Base-by-base conservation (phyloP, 2,329 filamentous ascomycete species). In the Cercospora beticola region DNA sequence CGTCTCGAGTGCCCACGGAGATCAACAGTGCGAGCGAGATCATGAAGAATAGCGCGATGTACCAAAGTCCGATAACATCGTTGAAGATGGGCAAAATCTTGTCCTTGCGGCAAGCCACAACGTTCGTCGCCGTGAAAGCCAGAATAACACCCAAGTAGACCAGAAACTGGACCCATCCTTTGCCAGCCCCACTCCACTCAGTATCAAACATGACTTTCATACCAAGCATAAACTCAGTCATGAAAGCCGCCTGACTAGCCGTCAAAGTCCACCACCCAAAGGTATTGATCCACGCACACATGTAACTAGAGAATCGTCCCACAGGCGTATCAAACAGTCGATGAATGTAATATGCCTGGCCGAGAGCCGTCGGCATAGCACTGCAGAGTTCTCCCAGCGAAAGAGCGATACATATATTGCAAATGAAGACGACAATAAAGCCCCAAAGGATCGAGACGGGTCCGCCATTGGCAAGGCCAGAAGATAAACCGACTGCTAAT, bases 271-370 rank as follows among this genome's bases (percentile, higher is more conserved):
- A 86, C 86, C 86, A 88, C 12, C 86, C 86, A 67, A 87, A 87
- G 0, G 83, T 86, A 75, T 88, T 88, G 73, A 87, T 86, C 85
- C 85, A 88, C 2, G 86, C 86, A 70, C 85, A 86, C 77, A 88
- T 81, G 72, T 88, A 88, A 1, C 84, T 86, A 4, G 77, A 73
- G 68, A 87, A 85, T 1, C 86, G 81, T 1, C 85, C 86, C 0
- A 72, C 56, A 0, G 75, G 76, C 14, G 74, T 73, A 67, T 76
- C 59, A 80, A 82, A 77, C 62, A 86, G 76, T 9, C 81, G 79
- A 68, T 82, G 80, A 1, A 85, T 81, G 86, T 86, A 89, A 75
- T 86, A 88, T 0, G 86, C 86, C 77, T 89, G 87, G 0, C 87
- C 87, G 2, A 88, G 78, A 0, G 86, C 86, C 0, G 86, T 88